These are phyloP conservation scores for Ogataea chonburiensis DNA, from an alignment of 805 yeast species.

Conservation along the genomic window DNA sequence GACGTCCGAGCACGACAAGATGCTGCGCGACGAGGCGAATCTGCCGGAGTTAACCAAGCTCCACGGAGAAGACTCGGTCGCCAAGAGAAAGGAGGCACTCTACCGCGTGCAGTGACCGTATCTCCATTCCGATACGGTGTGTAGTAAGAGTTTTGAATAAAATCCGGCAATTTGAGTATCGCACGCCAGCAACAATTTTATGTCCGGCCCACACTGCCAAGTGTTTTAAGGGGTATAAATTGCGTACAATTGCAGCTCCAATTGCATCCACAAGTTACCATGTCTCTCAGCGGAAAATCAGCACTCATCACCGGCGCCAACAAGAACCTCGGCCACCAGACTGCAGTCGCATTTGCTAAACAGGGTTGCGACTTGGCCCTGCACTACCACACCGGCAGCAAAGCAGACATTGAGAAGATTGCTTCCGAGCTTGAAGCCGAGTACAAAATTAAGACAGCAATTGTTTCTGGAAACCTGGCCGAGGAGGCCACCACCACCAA, in stretches of 20 bases:
- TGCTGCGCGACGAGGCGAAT: conserved; percentile 27
- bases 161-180: conserved; percentile 2
- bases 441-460: conserved; percentile 41
- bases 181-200: conserved; percentile 1
- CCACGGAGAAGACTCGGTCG: conserved; percentile 34
- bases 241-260: not conserved
- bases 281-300: conserved; percentile 44
- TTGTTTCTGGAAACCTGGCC: conserved; percentile 43
- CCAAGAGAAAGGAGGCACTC: conserved; percentile 33
- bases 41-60: conserved; percentile 25
- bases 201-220: not conserved
- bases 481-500: conserved; percentile 41
- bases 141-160: not conserved
- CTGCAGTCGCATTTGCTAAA: conserved; percentile 53
- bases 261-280: conserved; percentile 1
- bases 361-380: conserved; percentile 53
- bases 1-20: conserved; percentile 33
- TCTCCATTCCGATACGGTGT: not conserved
- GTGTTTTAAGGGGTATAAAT: conserved; percentile 1
- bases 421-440: conserved; percentile 36
- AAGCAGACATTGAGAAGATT: conserved; percentile 37
- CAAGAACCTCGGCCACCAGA: conserved; percentile 57
- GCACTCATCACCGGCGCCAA: conserved; percentile 61
- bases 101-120: conserved; percentile 19
- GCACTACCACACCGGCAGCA: conserved; percentile 51